Evolutionary conservation across 352 stramenopile species (phyloP).

Genomic region (Lagenidium giganteum): DNA sequence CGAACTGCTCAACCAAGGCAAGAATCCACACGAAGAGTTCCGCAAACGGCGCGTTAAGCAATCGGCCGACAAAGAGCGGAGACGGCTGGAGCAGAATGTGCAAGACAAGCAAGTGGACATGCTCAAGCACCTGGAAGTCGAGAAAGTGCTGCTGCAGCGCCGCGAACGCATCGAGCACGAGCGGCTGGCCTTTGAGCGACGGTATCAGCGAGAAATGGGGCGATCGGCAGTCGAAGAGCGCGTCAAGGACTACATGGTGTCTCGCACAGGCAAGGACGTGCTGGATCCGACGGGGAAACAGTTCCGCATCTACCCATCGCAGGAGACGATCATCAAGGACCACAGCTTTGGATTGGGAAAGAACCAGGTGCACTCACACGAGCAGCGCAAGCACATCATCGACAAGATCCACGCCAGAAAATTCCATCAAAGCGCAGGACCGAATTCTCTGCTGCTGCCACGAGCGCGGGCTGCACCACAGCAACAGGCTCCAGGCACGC

Average conservation of each 20-base stretch:
- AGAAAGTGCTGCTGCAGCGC: constrained; percentile 20
- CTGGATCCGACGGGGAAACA: constrained; percentile 44
- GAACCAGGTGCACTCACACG: constrained; percentile 24
- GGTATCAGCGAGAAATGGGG: constrained; percentile 59
- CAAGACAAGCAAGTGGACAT: constrained; percentile 37
- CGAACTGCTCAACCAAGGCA: constrained; percentile 42
- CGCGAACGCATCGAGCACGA: constrained; percentile 28
- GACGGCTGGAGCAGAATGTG: constrained; percentile 30
- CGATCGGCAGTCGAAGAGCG: constrained; percentile 31
- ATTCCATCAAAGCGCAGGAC: constrained; percentile 18
- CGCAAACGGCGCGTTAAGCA: constrained; percentile 30
- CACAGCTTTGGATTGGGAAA: constrained; percentile 51
- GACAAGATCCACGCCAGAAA: constrained; percentile 39
- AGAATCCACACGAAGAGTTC: constrained; percentile 63
- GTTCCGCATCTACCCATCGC: constrained; percentile 46
- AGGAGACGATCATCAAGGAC: constrained; percentile 60
- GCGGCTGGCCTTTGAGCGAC: constrained; percentile 29
- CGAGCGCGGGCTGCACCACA: constrained; percentile 1
- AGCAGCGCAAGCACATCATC: constrained; percentile 36
- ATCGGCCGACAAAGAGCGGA: constrained; percentile 21
- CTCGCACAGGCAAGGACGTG: constrained; percentile 33
- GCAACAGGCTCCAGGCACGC: constrained; percentile 7
- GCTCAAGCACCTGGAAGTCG: constrained; percentile 28
- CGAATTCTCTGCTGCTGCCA: constrained; percentile 24
- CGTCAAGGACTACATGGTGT: constrained; percentile 34